Conservation (phyloP, 495 filamentous ascomycete genomes). For the Bathelium albidoporum region DNA sequence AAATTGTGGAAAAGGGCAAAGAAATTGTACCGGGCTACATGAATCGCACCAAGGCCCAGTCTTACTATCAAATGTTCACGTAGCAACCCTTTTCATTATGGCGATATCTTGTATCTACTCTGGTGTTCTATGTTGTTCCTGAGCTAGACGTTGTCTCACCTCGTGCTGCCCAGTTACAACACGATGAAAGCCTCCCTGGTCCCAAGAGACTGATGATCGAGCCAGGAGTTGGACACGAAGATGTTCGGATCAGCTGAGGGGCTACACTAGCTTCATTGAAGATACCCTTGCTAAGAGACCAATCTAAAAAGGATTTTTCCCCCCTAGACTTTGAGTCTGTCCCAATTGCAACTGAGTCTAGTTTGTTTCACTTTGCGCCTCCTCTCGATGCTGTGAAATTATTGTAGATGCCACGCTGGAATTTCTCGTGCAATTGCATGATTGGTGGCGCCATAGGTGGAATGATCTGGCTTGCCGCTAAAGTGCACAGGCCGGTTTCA, state of each 20-base stretch:
- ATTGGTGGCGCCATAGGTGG: constrained; percentile 11
- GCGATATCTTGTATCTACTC: background rate
- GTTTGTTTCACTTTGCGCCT: background rate
- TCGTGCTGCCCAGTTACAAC: background rate
- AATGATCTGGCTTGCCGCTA: constrained; percentile 11
- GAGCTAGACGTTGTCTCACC: background rate
- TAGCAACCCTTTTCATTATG: background rate
- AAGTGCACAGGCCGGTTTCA: constrained; percentile 6
- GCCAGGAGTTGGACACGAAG: background rate
- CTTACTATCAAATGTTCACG: background rate
- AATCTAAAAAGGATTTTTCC: background rate
- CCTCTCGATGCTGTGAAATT: background rate
- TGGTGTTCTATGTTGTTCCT: background rate
- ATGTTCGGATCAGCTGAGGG: background rate
- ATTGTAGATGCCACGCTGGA: constrained; percentile 6
- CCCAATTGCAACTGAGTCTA: too few species aligned
- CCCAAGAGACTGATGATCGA: background rate
- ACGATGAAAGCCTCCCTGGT: background rate
- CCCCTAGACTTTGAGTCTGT: too few species aligned
- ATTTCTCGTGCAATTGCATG: constrained; percentile 8
- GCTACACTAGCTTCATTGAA: background rate
- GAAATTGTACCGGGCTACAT: background rate
- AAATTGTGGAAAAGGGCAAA: background rate
- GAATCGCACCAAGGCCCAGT: background rate
- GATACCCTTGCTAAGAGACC: background rate